These are phyloP conservation scores for Cytidiella melzeri DNA, from an alignment of 768 basidiomycete genomes.

Conservation along the genomic window DNA sequence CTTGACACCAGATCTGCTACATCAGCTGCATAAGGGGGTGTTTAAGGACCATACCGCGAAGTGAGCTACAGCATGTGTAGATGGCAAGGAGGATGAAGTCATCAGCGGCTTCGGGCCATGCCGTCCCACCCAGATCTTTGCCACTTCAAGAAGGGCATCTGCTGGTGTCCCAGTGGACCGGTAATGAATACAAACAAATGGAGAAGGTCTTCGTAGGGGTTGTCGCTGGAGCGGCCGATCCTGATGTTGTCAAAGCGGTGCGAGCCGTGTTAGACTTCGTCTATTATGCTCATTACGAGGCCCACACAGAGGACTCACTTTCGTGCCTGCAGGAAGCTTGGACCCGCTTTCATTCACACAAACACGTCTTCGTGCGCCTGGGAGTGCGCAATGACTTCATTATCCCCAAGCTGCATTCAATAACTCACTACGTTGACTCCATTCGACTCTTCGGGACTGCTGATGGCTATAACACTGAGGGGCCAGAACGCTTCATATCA, in stretches of 20 bases:
- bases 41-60: too few species aligned
- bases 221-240: constrained; percentile 16
- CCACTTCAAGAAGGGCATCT: too few species aligned
- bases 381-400: constrained; percentile 23
- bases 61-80: too few species aligned
- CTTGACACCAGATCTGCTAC: too few species aligned
- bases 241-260: too few species aligned
- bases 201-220: constrained; percentile 23
- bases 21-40: too few species aligned
- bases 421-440: constrained; percentile 16
- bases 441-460: constrained; percentile 18
- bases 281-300: constrained; percentile 19
- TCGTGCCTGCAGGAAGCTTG: constrained; percentile 6
- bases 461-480: too few species aligned
- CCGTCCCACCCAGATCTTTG: constrained; percentile 26
- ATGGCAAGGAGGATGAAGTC: constrained; percentile 25
- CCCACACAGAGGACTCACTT: constrained; percentile 18
- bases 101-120: constrained; percentile 32
- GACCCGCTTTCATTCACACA: too few species aligned
- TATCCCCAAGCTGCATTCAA: constrained; percentile 24
- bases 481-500: constrained; percentile 35
- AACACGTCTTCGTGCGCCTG: constrained; percentile 20
- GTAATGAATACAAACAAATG: too few species aligned
- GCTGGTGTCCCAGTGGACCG: too few species aligned
- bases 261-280: too few species aligned